phyloP scores from a whole-genome alignment of 2,329 filamentous ascomycete genomes.

The Pseudopyricularia javanii region DNA sequence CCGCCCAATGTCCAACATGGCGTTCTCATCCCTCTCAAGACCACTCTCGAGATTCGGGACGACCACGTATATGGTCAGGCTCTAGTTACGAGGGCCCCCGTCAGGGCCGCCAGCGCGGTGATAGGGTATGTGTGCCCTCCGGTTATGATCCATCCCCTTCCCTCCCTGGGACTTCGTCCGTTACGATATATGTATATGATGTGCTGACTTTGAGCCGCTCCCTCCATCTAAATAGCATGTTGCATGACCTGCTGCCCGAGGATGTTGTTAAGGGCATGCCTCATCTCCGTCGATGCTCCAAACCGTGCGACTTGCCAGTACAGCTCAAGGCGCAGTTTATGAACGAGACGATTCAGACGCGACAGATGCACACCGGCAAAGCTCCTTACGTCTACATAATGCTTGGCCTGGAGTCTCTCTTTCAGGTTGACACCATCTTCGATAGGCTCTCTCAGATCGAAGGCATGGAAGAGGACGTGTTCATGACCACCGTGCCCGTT shows the following conservation, averaged over 20 bases:
- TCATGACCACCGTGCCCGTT: constrained; percentile 53
- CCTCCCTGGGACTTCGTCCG: too few relatives aligned
- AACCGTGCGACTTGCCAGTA: constrained; percentile 53
- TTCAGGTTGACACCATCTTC: constrained; percentile 41
- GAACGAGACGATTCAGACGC: constrained; percentile 41
- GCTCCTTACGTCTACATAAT: constrained; percentile 49
- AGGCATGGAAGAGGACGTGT: constrained; percentile 34
- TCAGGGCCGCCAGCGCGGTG: constrained; percentile 58
- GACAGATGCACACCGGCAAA: constrained; percentile 46
- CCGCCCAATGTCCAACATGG: constrained; percentile 25
- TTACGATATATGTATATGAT: too few relatives aligned
- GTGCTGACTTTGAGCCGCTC: neutral
- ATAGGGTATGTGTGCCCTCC: constrained; percentile 44
- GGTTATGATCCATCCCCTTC: constrained; percentile 1
- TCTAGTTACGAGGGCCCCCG: constrained; percentile 60
- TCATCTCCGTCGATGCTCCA: constrained; percentile 67
- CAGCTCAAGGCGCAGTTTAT: constrained; percentile 51
- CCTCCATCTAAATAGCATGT: constrained; percentile 25
- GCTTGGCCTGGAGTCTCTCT: constrained; percentile 34
- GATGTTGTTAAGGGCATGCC: constrained; percentile 52
- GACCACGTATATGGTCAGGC: constrained; percentile 47
- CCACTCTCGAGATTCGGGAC: constrained; percentile 48
- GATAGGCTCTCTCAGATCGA: constrained; percentile 33
- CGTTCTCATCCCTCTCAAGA: constrained; percentile 51
- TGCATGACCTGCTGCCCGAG: constrained; percentile 44